Evolutionary conservation across 331 rosid genomes (phyloP).

Genomic region (Quercus tomentella): DNA sequence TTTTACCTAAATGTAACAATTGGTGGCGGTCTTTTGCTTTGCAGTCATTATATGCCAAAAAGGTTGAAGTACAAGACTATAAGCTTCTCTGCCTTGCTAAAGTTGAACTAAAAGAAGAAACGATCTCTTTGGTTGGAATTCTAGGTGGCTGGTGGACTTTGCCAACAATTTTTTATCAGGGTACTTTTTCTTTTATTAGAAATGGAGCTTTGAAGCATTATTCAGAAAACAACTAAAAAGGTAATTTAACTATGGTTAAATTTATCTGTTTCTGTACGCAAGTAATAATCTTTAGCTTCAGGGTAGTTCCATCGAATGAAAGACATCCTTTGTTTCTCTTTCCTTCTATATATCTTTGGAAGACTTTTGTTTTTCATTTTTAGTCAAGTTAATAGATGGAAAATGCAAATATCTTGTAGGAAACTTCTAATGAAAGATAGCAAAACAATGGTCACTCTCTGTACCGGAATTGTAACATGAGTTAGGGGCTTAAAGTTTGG

Average conservation of each 20-base stretch:
- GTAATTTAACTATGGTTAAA: neutral
- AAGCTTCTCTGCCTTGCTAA: conserved; percentile 58
- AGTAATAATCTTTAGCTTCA: neutral
- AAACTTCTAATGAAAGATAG: neutral
- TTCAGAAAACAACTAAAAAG: conserved; percentile 12
- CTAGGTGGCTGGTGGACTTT: conserved; percentile 81
- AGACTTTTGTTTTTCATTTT: neutral
- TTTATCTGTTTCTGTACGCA: neutral
- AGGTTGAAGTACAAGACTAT: conserved; percentile 76
- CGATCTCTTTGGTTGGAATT: conserved; percentile 60
- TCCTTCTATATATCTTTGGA: neutral
- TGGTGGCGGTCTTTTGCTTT: conserved; percentile 14
- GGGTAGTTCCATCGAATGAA: neutral
- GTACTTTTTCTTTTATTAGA: conserved; percentile 26
- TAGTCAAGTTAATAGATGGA: neutral
- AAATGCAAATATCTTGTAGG: neutral
- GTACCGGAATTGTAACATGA: neutral
- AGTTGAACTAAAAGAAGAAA: conserved; percentile 50
- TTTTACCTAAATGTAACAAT: conserved; percentile 12
- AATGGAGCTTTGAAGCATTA: conserved; percentile 27
- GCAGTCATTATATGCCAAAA: conserved; percentile 64
- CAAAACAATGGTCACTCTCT: neutral
- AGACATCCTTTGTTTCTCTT: neutral
- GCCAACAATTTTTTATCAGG: conserved; percentile 29
- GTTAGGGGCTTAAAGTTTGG: neutral